phyloP scores from a whole-genome alignment of 2,329 filamentous ascomycete genomes.

The Colletotrichum magnum region DNA sequence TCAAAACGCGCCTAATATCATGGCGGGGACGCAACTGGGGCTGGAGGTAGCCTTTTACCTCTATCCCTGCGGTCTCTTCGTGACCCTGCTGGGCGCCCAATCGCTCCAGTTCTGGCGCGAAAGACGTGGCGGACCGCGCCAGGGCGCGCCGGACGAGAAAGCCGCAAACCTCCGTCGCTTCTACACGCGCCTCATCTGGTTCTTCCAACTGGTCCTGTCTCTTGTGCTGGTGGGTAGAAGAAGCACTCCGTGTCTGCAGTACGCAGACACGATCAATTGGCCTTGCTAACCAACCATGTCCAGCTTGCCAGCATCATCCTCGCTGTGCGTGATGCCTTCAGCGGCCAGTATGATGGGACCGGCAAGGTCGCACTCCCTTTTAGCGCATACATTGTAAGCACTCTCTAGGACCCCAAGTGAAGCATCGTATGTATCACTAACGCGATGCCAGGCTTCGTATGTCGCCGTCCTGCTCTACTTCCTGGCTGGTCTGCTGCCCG shows the following conservation, averaged over 20 bases:
- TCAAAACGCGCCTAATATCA: slow-evolving; percentile 39
- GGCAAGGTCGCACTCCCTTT: slow-evolving; percentile 53
- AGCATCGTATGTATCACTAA: slow-evolving; percentile 21
- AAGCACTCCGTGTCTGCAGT: background rate
- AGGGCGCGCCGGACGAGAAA: slow-evolving; percentile 44
- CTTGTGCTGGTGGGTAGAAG: slow-evolving; percentile 44
- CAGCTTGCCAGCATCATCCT: slow-evolving; percentile 51
- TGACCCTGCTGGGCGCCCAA: slow-evolving; percentile 53
- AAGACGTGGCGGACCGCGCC: slow-evolving; percentile 47
- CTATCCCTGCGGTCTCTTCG: slow-evolving; percentile 57
- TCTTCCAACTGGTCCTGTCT: slow-evolving; percentile 51
- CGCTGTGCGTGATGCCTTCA: slow-evolving; percentile 50
- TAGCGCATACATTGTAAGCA: slow-evolving; percentile 56
- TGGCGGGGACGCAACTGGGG: slow-evolving; percentile 53
- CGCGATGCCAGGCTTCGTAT: slow-evolving; percentile 51
- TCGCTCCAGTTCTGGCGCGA: slow-evolving; percentile 54
- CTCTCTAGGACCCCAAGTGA: background rate
- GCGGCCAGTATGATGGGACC: slow-evolving; percentile 43
- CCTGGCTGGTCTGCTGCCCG: slow-evolving; percentile 57
- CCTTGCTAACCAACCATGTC: background rate
- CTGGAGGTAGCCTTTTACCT: slow-evolving; percentile 57
- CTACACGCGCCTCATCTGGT: slow-evolving; percentile 53
- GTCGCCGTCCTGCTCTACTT: slow-evolving; percentile 59
- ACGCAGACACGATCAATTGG: background rate
- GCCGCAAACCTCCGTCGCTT: slow-evolving; percentile 46